Conservation (phyloP, 495 filamentous ascomycete genomes). For the Aspergillus panamensis region DNA sequence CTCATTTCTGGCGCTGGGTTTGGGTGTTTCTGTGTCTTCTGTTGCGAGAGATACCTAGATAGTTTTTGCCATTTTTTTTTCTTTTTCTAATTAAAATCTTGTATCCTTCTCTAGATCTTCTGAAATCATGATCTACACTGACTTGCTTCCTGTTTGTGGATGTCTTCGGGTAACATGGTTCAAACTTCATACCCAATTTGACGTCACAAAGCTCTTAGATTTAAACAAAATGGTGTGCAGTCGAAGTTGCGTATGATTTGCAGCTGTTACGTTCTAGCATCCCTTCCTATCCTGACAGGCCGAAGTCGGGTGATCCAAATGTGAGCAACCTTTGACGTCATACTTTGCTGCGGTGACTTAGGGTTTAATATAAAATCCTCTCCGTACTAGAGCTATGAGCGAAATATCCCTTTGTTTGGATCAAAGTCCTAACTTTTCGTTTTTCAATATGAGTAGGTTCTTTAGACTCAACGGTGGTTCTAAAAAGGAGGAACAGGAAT, state of each 20-base stretch:
- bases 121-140: neutral
- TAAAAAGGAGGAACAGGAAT: neutral
- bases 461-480: neutral
- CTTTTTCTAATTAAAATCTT: neutral
- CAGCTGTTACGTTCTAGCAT: too few relatives aligned
- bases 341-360: neutral
- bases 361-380: neutral
- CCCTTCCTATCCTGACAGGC: neutral
- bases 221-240: too few relatives aligned
- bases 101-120: neutral
- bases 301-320: neutral
- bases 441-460: neutral
- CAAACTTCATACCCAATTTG: too few relatives aligned
- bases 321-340: neutral
- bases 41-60: conserved; percentile 25
- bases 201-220: too few relatives aligned
- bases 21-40: conserved; percentile 1
- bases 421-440: too few relatives aligned
- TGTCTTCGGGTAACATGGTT: too few relatives aligned
- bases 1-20: conserved; percentile 16
- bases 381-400: too few relatives aligned
- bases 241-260: too few relatives aligned
- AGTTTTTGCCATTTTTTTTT: conserved; percentile 16
- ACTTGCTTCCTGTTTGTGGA: too few relatives aligned
- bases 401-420: too few relatives aligned